A percentile compares a stretch with the other conserved stretches of the same genome.
These are phyloP conservation scores for Datisca glomerata DNA, from an alignment of 306 rosid genomes.

Conservation along the genomic window DNA sequence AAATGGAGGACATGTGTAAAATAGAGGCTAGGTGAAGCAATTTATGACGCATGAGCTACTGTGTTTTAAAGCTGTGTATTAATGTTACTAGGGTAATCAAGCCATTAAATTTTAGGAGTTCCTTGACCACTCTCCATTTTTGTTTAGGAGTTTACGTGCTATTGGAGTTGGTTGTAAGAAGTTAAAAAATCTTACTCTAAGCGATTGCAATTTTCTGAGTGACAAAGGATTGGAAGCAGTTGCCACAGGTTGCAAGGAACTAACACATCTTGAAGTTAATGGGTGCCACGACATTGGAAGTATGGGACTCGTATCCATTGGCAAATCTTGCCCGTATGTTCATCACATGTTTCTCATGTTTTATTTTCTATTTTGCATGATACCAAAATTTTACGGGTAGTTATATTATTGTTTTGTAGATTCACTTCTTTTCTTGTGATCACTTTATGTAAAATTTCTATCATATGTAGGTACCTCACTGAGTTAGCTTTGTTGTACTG, in stretches of 20 bases:
- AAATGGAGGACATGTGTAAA: no score
- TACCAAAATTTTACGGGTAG: no score
- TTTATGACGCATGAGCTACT: no score
- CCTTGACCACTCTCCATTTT: constrained; percentile 6
- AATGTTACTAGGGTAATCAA: no score
- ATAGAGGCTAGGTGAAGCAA: no score
- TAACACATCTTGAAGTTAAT: constrained; percentile 82
- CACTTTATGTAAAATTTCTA: no score
- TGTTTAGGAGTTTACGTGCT: constrained; percentile 64
- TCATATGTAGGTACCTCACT: constrained; percentile 62
- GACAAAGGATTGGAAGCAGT: constrained; percentile 90
- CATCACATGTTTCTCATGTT: no score
- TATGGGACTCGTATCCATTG: constrained; percentile 67
- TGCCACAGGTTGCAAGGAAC: constrained; percentile 84
- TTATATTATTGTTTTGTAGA: no score
- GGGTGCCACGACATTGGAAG: constrained; percentile 95
- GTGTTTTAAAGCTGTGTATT: no score
- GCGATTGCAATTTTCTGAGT: constrained; percentile 81
- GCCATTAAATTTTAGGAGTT: not conserved
- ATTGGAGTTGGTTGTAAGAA: constrained; percentile 82
- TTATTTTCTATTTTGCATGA: no score
- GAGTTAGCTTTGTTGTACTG: constrained; percentile 75
- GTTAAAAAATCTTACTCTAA: constrained; percentile 68
- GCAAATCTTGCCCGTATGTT: constrained; percentile 80
- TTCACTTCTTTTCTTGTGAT: no score